Base-by-base conservation (phyloP, 78 protist genomes). In the Planoprotostelium fungivorum region DNA sequence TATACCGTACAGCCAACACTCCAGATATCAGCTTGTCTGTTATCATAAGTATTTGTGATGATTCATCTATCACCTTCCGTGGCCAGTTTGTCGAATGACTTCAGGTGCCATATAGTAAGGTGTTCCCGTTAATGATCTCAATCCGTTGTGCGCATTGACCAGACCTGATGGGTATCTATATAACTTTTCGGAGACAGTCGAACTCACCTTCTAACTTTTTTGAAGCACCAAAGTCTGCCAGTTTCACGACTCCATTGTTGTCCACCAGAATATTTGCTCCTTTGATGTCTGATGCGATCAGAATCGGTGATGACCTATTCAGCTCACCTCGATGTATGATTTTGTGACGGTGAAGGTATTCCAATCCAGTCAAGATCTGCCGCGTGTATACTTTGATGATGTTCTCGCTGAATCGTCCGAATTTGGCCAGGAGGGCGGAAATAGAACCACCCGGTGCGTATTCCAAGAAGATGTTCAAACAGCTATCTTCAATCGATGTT, bases 61-160 rank as follows among this genome's bases (percentile, higher is more conserved):
- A 23, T 36, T 37, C 87, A 16, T 92, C 38, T 25, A 25, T 25
- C 90, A 87, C 51, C 95, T 90, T 10, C 96, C 91, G 84, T 95
- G 97, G 28, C 95, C 95, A 0, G 90, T 89, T 73, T 89, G 92
- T 73, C 85, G 94, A 28, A 95, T 96, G 1, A 95, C 96, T 38
- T 95, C 97, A 0, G 97, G 97, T 5, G 97, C 97, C 97, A 96
- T 96, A 89, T 88, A 96, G 73, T 94, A 94, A 0, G 98, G 97
- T 29, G 98, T 95, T 1, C 98, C 97, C 35, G 85, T 92, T 38
- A 96, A 38, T 0, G 96, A 88, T 29, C 86, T 63, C 29, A 94
- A 86, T 29, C 51, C 35, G 1, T 38, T 31, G 39, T 28, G 90
- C 63, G 90, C 86, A n/a, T 83, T 36, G 84, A 28, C 88, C 84